These are phyloP conservation scores for Nepenthes alata DNA, from an alignment of 179 eudicot species.

Conservation along the genomic window DNA sequence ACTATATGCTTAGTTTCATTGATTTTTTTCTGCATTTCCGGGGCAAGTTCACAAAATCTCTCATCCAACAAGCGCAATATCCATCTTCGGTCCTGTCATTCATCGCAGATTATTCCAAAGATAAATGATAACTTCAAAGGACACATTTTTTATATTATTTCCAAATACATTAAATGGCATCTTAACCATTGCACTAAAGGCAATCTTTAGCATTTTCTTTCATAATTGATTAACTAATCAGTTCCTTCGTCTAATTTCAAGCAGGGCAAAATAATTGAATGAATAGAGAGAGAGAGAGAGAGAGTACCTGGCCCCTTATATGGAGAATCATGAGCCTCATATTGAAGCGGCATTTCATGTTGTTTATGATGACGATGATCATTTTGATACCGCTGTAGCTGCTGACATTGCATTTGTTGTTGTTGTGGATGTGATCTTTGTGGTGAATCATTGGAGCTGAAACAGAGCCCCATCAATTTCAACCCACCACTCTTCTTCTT, in stretches of 20 bases:
- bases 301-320: constrained; percentile 1
- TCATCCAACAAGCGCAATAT: too few relatives aligned
- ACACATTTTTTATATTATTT: too few relatives aligned
- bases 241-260: neutral
- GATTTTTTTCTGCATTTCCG: too few relatives aligned
- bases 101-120: too few relatives aligned
- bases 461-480: constrained; percentile 52
- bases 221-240: too few relatives aligned
- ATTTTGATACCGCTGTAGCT: constrained; percentile 12
- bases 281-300: neutral
- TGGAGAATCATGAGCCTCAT: neutral
- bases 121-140: too few relatives aligned
- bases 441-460: constrained; percentile 33
- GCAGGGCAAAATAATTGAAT: neutral
- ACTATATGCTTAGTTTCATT: neutral
- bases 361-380: constrained; percentile 8
- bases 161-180: too few relatives aligned
- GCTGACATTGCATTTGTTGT: constrained; percentile 12
- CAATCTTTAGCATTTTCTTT: too few relatives aligned
- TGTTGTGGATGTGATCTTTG: constrained; percentile 12
- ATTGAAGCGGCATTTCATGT: neutral
- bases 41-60: too few relatives aligned
- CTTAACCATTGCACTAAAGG: too few relatives aligned
- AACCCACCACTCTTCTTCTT: constrained; percentile 23
- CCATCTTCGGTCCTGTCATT: too few relatives aligned